Conservation (phyloP, 495 filamentous ascomycete species). For the Penicillium antarcticum region DNA sequence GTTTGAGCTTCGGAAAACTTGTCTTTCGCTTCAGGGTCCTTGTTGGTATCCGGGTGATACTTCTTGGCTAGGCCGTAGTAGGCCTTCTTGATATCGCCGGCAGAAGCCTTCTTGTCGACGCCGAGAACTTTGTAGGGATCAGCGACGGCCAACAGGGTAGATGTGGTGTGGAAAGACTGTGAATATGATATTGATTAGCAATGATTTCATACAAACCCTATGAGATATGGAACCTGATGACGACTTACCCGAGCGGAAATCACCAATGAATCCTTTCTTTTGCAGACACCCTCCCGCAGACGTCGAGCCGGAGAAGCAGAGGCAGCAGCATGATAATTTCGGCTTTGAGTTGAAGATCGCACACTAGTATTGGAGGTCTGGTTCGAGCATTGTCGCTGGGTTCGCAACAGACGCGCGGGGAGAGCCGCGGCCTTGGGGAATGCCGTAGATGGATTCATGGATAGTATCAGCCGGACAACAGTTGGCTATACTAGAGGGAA, state of each 20-base stretch:
- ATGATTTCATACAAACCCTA: no score
- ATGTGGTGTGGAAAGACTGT: conserved; percentile 76
- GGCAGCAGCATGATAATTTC: conserved; percentile 27
- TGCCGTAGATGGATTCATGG: conserved; percentile 42
- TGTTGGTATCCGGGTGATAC: conserved; percentile 97
- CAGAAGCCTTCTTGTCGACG: conserved; percentile 74
- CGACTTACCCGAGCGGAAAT: conserved; percentile 31
- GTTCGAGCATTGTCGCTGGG: conserved; percentile 36
- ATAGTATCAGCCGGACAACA: conserved; percentile 18
- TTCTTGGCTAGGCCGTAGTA: conserved; percentile 99
- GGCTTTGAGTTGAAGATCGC: conserved; percentile 22
- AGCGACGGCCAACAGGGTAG: conserved; percentile 57
- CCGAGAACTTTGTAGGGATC: conserved; percentile 87
- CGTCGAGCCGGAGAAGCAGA: conserved; percentile 21
- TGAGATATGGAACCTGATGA: not conserved
- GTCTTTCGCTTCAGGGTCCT: conserved; percentile 86
- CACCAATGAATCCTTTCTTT: conserved; percentile 14
- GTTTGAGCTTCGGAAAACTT: conserved; percentile 88
- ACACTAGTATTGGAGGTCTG: conserved; percentile 20
- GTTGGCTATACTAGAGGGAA: conserved; percentile 7
- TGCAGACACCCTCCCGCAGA: conserved; percentile 22
- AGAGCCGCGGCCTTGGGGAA: conserved; percentile 47
- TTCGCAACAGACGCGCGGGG: conserved; percentile 42
- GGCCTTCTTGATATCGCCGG: conserved; percentile 92
- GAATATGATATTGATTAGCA: not conserved